A percentile compares a stretch with the other conserved stretches of the same genome.
phyloP scores from a whole-genome alignment of 192 early-diverging fungal species.

The Entomortierella beljakovae region DNA sequence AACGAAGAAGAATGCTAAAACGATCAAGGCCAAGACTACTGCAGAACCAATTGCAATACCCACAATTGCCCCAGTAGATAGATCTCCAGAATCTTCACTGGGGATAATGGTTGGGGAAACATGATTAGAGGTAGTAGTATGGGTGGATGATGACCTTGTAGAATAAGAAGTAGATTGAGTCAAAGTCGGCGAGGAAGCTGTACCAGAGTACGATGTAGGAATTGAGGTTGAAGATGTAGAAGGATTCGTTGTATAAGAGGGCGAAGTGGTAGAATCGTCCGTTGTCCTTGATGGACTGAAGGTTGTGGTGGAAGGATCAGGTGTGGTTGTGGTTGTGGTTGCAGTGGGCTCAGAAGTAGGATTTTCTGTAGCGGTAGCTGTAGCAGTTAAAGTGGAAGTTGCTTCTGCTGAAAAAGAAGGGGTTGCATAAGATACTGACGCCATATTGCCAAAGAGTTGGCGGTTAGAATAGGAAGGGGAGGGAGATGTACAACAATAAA shows the following conservation, averaged over 20 bases:
- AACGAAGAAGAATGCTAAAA: neutral
- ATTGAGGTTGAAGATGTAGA: neutral
- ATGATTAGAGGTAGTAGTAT: constrained; percentile 3
- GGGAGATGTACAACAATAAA: neutral
- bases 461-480: neutral
- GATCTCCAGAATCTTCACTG: neutral
- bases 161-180: neutral
- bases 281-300: neutral
- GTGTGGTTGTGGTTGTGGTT: constrained; percentile 6
- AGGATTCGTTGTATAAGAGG: neutral
- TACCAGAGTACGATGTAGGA: neutral
- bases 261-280: neutral
- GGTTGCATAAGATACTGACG: no score
- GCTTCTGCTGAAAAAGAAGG: neutral
- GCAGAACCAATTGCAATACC: constrained; percentile 21
- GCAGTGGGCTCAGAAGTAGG: constrained; percentile 2
- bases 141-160: neutral
- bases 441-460: no score
- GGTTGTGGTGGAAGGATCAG: neutral
- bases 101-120: constrained; percentile 4
- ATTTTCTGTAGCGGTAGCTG: neutral
- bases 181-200: neutral
- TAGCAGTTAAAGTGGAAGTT: neutral
- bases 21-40: constrained; percentile 6
- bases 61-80: constrained; percentile 24